Evolutionary conservation across 768 basidiomycete species (phyloP).

Genomic region (Suillus lakei): DNA sequence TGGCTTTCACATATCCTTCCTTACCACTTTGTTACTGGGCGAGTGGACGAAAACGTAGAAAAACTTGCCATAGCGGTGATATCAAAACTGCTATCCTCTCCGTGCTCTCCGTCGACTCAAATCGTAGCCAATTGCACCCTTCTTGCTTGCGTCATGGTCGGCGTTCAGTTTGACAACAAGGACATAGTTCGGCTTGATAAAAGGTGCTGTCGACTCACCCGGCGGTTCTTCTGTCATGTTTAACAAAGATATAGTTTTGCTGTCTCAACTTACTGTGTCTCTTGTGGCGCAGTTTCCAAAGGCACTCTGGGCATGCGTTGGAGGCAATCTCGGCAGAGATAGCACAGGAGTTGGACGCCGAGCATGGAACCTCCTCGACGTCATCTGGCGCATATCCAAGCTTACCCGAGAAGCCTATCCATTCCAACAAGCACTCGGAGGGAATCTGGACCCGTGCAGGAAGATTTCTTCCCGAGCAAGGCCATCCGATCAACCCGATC

Average conservation of each 20-base stretch:
- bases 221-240: not conserved
- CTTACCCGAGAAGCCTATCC: not conserved
- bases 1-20: not conserved
- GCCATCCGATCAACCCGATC: not conserved
- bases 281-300: not conserved
- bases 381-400: not conserved
- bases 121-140: not conserved
- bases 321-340: not conserved
- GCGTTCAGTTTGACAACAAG: not conserved
- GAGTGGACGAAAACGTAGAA: not conserved
- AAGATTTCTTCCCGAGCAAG: not conserved
- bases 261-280: not conserved
- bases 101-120: not conserved
- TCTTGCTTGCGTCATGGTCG: not conserved
- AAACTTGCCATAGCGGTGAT: not conserved
- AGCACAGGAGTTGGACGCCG: not conserved
- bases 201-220: not conserved
- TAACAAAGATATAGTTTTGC: not conserved
- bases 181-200: not conserved
- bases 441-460: not conserved
- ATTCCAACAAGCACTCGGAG: no score
- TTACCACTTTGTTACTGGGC: not conserved
- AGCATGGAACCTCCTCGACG: not conserved
- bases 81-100: not conserved
- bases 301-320: not conserved